These are phyloP conservation scores for Colletotrichum limetticola DNA, from an alignment of 2,329 filamentous ascomycete genomes.

Conservation along the genomic window DNA sequence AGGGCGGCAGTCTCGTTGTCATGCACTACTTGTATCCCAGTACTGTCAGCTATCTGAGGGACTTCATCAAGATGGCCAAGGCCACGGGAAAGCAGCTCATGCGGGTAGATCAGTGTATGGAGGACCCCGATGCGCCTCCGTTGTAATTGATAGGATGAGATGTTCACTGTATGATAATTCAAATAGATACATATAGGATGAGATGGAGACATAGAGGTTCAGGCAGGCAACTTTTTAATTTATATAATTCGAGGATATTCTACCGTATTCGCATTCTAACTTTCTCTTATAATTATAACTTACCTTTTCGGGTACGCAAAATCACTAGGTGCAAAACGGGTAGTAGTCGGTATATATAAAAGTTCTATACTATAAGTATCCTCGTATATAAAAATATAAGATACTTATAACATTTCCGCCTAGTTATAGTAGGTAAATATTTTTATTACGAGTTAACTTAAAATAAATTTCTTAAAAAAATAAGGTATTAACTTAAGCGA, in stretches of 20 bases:
- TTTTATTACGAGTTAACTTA: too few relatives aligned
- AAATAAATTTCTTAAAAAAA: too few relatives aligned
- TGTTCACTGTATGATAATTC: background rate
- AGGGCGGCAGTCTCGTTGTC: constrained; percentile 72
- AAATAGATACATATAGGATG: background rate
- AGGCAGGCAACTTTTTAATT: background rate
- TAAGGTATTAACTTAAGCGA: too few relatives aligned
- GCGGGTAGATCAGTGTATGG: background rate
- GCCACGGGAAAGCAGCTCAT: background rate
- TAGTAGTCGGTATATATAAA: fast-evolving
- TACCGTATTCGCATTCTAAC: background rate
- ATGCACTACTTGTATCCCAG: constrained; percentile 75
- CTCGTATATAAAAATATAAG: too few relatives aligned
- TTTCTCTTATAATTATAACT: too few relatives aligned
- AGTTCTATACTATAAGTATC: too few relatives aligned
- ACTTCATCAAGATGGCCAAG: constrained; percentile 75
- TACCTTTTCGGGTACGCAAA: too few relatives aligned
- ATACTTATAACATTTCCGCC: too few relatives aligned
- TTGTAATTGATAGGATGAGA: constrained; percentile 33
- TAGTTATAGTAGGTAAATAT: too few relatives aligned
- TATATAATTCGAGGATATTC: background rate
- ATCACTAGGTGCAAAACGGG: too few relatives aligned
- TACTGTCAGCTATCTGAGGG: constrained; percentile 72
- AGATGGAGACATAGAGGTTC: background rate
- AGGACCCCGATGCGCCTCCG: constrained; percentile 46